Evolutionary conservation across 2,329 filamentous ascomycete species (phyloP).

Genomic region (Stemphylium beticola): DNA sequence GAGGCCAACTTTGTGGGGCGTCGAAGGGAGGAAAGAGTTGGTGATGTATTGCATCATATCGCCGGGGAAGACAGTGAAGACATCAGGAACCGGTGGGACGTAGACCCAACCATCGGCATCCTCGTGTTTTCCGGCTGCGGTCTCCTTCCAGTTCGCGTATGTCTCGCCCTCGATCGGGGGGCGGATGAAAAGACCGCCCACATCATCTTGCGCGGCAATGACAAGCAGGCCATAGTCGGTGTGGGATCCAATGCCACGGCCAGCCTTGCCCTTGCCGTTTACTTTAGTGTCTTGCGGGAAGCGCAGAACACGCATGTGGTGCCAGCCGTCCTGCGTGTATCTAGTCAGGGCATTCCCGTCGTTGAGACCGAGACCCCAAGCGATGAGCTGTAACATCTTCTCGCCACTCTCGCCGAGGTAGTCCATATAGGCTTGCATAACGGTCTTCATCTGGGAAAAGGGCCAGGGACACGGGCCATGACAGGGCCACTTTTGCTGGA

Average conservation of each 20-base stretch:
- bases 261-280: slow-evolving; percentile 58
- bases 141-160: slow-evolving; percentile 56
- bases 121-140: slow-evolving; percentile 54
- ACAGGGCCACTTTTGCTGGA: slow-evolving; percentile 55
- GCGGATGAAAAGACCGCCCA: slow-evolving; percentile 59
- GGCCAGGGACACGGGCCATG: slow-evolving; percentile 60
- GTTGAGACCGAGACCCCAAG: slow-evolving; percentile 53
- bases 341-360: slow-evolving; percentile 49
- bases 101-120: slow-evolving; percentile 57
- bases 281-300: slow-evolving; percentile 47
- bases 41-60: slow-evolving; percentile 19
- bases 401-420: slow-evolving; percentile 53
- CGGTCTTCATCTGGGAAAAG: slow-evolving; percentile 49
- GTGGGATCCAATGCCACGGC: slow-evolving; percentile 60
- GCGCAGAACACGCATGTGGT: slow-evolving; percentile 58
- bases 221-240: slow-evolving; percentile 62
- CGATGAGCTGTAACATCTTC: slow-evolving; percentile 55
- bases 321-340: slow-evolving; percentile 58
- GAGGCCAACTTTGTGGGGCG: slow-evolving; percentile 15
- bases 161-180: slow-evolving; percentile 51
- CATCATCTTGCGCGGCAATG: slow-evolving; percentile 58
- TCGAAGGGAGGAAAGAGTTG: slow-evolving; percentile 14
- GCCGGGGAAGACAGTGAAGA: slow-evolving; percentile 58
- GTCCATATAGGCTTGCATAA: slow-evolving; percentile 52
- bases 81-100: slow-evolving; percentile 53